Base-by-base conservation (phyloP, 2,329 filamentous ascomycete genomes). In the Phoma herbarum region DNA sequence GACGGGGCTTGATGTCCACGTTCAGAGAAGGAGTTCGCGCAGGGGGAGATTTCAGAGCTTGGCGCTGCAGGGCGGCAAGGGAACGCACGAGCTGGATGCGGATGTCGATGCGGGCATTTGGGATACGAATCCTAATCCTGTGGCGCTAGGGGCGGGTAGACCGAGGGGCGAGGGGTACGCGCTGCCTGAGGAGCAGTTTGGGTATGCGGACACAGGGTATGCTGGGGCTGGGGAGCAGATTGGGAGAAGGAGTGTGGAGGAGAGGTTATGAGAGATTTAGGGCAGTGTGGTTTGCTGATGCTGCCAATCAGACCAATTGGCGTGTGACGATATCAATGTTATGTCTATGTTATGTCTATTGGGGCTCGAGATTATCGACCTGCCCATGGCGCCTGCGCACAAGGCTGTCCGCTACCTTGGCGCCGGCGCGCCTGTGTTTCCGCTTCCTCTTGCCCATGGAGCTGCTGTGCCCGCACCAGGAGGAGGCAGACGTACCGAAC, bases 1-100 rank as follows among this genome's bases (percentile, higher is more conserved):
- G 8, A 68, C 85, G 35, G 67, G 74, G 9, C 76, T 88, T 42
- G 85, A 88, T 68, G 66, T 84, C 31, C 74, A 79, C 59, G 83
- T 84, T 22, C 77, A 65, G 41, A 55, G 63, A 25, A 52, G 55
- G 10, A 75, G 81, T 56, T 81, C 73, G 16, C 73, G 74, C 26
- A 73, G 81, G 16, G 84, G 84, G 9, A 75, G 72, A 5, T 86
- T 87, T 67, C 74, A 78, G 52, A 78, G 77, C 16, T 79, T 86
- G 77, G 74, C 77, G 16, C 76, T 77, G 65, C 57, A 72, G n/a
- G 73, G 78, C 46, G 52, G 60, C 28, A 71, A 66, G 20, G 47
- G 41, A 2, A 41, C 10, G 14, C 37, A 23, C 0, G 47, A 35
- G 33, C 7, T 37, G 1, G 44, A 35, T 16, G 25, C 16, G 6